These are phyloP conservation scores for Cercospora janseana DNA, from an alignment of 2,329 filamentous ascomycete species.

Conservation along the genomic window DNA sequence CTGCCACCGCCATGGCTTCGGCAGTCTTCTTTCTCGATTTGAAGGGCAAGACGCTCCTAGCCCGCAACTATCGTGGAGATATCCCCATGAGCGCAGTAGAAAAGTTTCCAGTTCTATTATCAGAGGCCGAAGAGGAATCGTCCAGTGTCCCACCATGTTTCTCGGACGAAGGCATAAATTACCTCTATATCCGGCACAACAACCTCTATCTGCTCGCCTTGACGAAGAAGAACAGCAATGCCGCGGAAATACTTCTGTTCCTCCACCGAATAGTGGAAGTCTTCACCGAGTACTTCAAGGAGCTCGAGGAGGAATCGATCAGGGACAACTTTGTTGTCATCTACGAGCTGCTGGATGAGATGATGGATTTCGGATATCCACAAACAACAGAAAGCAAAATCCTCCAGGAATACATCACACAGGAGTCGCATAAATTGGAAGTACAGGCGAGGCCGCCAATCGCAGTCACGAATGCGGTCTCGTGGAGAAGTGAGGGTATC, in stretches of 20 bases:
- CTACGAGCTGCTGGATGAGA: slow-evolving; percentile 97
- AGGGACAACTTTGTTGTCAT: slow-evolving; percentile 99
- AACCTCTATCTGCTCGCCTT: slow-evolving; percentile 97
- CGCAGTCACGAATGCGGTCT: slow-evolving; percentile 96
- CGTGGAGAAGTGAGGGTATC: slow-evolving; percentile 96
- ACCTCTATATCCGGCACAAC: slow-evolving; percentile 98
- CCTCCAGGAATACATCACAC: slow-evolving; percentile 92
- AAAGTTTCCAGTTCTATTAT: slow-evolving; percentile 92
- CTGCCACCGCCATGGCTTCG: slow-evolving; percentile 71
- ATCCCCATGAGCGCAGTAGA: slow-evolving; percentile 99
- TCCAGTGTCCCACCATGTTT: slow-evolving; percentile 97
- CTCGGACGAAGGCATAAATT: slow-evolving; percentile 98
- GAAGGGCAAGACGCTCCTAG: slow-evolving; percentile 99
- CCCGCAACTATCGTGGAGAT: slow-evolving; percentile 96
- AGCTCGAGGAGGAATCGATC: slow-evolving; percentile 96
- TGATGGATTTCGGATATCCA: slow-evolving; percentile 99
- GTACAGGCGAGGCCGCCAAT: slow-evolving; percentile 94
- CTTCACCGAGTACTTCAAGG: slow-evolving; percentile 99
- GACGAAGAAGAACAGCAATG: slow-evolving; percentile 98
- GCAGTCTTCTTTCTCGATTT: slow-evolving; percentile 98
- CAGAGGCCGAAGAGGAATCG: slow-evolving; percentile 98
- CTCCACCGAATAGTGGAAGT: slow-evolving; percentile 97
- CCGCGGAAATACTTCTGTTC: slow-evolving; percentile 96
- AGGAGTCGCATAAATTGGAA: slow-evolving; percentile 98
- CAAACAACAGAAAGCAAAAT: slow-evolving; percentile 99